These are phyloP conservation scores for Rhodosporidiobolus odoratus DNA, from an alignment of 768 basidiomycete genomes.

Conservation along the genomic window DNA sequence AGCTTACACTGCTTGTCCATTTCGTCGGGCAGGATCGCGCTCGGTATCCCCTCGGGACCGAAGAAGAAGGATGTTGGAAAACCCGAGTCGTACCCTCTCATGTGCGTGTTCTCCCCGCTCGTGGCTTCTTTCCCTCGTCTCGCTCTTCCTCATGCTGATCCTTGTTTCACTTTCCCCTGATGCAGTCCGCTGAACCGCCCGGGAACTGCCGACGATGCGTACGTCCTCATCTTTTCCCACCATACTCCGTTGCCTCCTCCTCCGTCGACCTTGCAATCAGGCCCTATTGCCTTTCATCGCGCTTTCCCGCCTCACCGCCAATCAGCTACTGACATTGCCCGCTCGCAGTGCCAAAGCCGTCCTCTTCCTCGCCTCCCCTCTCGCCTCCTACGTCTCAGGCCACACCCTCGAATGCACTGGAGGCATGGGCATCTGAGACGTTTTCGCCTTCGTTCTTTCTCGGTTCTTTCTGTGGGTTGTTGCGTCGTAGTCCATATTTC, in stretches of 20 bases:
- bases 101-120: constrained; percentile 4
- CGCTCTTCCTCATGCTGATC: background rate
- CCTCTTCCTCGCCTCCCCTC: constrained; percentile 72
- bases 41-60: constrained; percentile 62
- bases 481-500: no score
- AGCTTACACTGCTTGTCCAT: no score
- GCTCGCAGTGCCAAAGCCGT: constrained; percentile 65
- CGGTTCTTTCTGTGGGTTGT: no score
- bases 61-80: constrained; percentile 26
- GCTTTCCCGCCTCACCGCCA: no score
- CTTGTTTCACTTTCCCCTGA: constrained; percentile 30
- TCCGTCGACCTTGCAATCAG: no score
- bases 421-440: constrained; percentile 17
- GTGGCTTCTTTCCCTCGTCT: background rate
- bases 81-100: constrained; percentile 35
- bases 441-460: no score
- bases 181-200: constrained; percentile 63
- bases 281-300: no score
- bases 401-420: constrained; percentile 61
- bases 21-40: constrained; percentile 52
- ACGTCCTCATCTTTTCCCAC: no score
- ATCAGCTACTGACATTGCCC: constrained; percentile 43
- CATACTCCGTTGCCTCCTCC: no score
- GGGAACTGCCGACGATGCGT: constrained; percentile 67
- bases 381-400: constrained; percentile 74